Evolutionary conservation across 2,329 filamentous ascomycete genomes (phyloP), one percentile per base, ranked within the genome.

Genomic region (Cladobotryum protrusum): DNA sequence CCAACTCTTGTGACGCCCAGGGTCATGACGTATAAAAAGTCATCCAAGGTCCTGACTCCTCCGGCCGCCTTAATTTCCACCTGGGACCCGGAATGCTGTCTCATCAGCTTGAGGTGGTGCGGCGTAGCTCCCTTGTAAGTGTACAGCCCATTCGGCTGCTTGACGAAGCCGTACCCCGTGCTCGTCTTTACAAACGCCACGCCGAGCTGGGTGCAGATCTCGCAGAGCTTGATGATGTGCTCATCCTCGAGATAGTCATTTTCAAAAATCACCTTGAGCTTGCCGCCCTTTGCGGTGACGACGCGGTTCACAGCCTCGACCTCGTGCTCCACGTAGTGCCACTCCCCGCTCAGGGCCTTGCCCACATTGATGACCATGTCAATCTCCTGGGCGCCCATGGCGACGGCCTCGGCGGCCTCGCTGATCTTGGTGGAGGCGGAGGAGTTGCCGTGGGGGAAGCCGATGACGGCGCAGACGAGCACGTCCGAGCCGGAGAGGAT

Each of bases 321-420:
- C 57, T 83, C 79, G 5, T 70, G 60, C 1, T 61, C 57, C 12
- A 83, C 77, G 53, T 81, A 83, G 6, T 68, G 69, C 78, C 79
- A 83, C 29, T 83, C 75, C 0, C 71, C 73, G 14, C 75, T 66
- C 0, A 82, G 70, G 1, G 70, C 79, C 56, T 82, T 81, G 33
- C 79, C 80, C 11, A 83, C 62, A 50, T 84, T 82, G 54, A 83
- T 67, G 1, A 83, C 79, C 74, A 83, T 77, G 59, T 83, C 80
- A 19, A 83, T 73, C 59, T 83, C 79, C 1, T 63, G 56, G 1
- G 72, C 79, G 2, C 79, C 79, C 0, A 68, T 69, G 3, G 64
- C 56, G 0, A 70, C 70, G 0, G 78, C 79, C 1, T 68, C 67
- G 0, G 60, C 61, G 0, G 79, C 76, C 56, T 83, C 81, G 19